phyloP scores from a whole-genome alignment of 225 moss, liverwort and hornwort species.

The Bryum argenteum region DNA sequence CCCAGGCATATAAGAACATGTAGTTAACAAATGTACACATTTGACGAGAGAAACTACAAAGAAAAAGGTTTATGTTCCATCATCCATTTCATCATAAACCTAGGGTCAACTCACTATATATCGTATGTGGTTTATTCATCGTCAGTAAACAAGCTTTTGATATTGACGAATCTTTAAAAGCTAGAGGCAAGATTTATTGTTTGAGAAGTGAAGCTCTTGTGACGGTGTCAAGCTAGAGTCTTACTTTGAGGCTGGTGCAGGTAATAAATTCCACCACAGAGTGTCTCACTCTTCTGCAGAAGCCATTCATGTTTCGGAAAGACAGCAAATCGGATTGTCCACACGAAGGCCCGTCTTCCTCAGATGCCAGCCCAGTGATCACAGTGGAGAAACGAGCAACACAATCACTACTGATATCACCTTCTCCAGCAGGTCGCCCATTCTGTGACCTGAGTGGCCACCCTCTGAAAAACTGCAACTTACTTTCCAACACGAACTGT shows the following conservation, averaged over 20 bases:
- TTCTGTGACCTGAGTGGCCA: slow-evolving; percentile 26
- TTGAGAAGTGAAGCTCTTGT: too few relatives aligned
- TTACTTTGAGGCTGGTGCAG: slow-evolving; percentile 30
- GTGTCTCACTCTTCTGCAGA: slow-evolving; percentile 41
- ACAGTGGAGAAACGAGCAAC: slow-evolving; percentile 48
- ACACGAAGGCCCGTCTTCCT: slow-evolving; percentile 51
- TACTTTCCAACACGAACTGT: slow-evolving; percentile 33
- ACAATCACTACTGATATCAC: slow-evolving; percentile 33
- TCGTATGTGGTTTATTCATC: too few relatives aligned
- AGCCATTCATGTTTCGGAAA: slow-evolving; percentile 40
- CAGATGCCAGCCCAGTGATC: slow-evolving; percentile 55
- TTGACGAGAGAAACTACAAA: too few relatives aligned
- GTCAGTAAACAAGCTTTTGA: too few relatives aligned
- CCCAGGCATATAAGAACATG: too few relatives aligned
- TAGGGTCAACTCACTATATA: too few relatives aligned
- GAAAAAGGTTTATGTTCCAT: slow-evolving; percentile 9
- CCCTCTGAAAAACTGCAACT: slow-evolving; percentile 27
- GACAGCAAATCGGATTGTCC: slow-evolving; percentile 30
- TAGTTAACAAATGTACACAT: too few relatives aligned
- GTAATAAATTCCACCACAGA: slow-evolving; percentile 53
- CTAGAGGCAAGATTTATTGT: too few relatives aligned
- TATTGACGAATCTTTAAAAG: too few relatives aligned
- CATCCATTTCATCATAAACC: neutral
- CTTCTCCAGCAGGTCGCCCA: slow-evolving; percentile 28
- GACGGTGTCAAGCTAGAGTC: too few relatives aligned